Evolutionary conservation across 2,329 filamentous ascomycete species (phyloP), one percentile per base, ranked within the genome.

Genomic region (Verticillium nonalfalfae): DNA sequence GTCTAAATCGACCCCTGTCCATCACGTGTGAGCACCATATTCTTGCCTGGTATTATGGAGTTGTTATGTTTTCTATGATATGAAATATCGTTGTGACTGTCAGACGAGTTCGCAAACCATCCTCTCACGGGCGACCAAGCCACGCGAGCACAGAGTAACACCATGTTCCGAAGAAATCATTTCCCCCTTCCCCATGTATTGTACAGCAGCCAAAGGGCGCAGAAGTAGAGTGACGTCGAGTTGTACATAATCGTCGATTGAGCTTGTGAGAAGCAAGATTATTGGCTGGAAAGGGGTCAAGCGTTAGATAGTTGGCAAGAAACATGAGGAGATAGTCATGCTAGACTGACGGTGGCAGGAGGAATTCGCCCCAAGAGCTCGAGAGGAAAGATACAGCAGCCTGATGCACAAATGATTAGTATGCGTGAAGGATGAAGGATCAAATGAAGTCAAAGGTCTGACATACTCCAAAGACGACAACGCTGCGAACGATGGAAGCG

Each of bases 381-480:
- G 85, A 81, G 67, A 90, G 80, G 74, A 90, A 86, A 40, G 86
- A 82, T 60, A 90, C 82, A 54, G 86, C 86, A 67, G 78, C 83
- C 86, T 90, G 62, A 62, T 21, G 1, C 21, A 11, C 38, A 33
- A 4, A 50, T 50, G 58, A 21, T 68, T 56, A 66, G 62, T 40
- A 57, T 36, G 57, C n/a, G 14, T 38, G 3, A 21, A 45, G 31
- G 36, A 4, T 6, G n/a, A 14, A n/a, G 18, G 56, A 40, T n/a
- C 61, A 35, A 35, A 10, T 39, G 21, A 15, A 18, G 18, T 13
- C 39, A n/a, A 21, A 26, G 54, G 50, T 33, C 55, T 31, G 31
- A 79, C 87, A 72, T 81, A 90, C 87, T 61, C 86, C 87, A 71
- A 90, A 90, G 68, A 90, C 73, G 65, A 84, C 79, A 67, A 90